phyloP scores from a whole-genome alignment of 306 rosid species.

The Inga laurina region DNA sequence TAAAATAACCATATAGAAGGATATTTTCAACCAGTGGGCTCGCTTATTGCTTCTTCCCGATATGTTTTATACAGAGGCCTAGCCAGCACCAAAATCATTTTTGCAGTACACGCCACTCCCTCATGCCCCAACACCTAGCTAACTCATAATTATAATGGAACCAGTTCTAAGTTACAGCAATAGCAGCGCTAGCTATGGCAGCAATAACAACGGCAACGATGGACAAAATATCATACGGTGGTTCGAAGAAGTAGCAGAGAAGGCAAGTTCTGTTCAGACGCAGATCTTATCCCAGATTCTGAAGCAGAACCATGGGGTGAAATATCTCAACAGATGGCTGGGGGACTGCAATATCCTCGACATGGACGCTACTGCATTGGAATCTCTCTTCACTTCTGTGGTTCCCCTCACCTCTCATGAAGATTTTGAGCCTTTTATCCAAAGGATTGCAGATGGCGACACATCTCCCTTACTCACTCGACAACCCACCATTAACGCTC shows the following conservation, averaged over 20 bases:
- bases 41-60: neutral
- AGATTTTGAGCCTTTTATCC: constrained; percentile 82
- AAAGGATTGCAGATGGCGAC: constrained; percentile 82
- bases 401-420: constrained; percentile 82
- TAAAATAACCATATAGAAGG: constrained; percentile 2
- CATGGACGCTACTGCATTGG: constrained; percentile 62
- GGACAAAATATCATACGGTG: constrained; percentile 52
- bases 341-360: constrained; percentile 53
- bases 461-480: constrained; percentile 64
- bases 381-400: constrained; percentile 74
- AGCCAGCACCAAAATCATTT: neutral
- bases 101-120: neutral
- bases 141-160: constrained; percentile 47
- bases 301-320: constrained; percentile 63
- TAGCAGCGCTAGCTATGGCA: constrained; percentile 16
- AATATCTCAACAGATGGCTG: constrained; percentile 75
- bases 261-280: constrained; percentile 63
- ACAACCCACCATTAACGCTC: constrained; percentile 72
- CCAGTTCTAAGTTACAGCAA: constrained; percentile 22
- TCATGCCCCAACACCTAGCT: constrained; percentile 15
- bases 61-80: neutral
- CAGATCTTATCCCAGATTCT: constrained; percentile 67
- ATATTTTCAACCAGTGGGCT: constrained; percentile 31
- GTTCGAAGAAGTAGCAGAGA: constrained; percentile 68
- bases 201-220: neutral